Evolutionary conservation across 2,329 filamentous ascomycete genomes (phyloP).

Genomic region (Colletotrichum neosansevieriae): DNA sequence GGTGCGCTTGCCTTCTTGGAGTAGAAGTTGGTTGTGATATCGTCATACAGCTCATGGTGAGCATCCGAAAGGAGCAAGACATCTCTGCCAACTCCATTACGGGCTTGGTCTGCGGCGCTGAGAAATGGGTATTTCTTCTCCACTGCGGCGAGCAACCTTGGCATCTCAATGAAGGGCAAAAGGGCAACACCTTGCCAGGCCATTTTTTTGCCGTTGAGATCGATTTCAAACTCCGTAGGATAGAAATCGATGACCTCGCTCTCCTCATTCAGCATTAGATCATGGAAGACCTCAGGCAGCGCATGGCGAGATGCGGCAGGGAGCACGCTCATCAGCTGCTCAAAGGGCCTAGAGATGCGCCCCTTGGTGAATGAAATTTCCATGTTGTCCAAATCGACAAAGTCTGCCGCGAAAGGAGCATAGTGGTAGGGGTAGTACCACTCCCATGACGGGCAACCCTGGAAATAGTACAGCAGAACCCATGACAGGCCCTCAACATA

Average conservation of each 20-base stretch:
- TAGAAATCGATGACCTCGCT: conserved; percentile 98
- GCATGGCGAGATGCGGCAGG: conserved; percentile 94
- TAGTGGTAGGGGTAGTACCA: conserved; percentile 99
- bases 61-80: conserved; percentile 86
- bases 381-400: conserved; percentile 84
- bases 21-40: conserved; percentile 88
- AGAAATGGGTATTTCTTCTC: conserved; percentile 84
- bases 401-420: conserved; percentile 96
- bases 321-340: conserved; percentile 98
- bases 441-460: conserved; percentile 97
- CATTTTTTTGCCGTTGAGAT: conserved; percentile 98
- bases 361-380: conserved; percentile 87
- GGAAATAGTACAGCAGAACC: conserved; percentile 97
- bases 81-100: conserved; percentile 85
- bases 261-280: conserved; percentile 87
- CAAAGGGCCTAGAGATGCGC: conserved; percentile 88
- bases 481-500: conserved; percentile 96
- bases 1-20: conserved; percentile 82
- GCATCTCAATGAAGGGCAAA: conserved; percentile 96
- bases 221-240: conserved; percentile 91
- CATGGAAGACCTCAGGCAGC: conserved; percentile 88
- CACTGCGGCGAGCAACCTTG: conserved; percentile 85
- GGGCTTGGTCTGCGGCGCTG: conserved; percentile 78
- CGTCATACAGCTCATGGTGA: conserved; percentile 83
- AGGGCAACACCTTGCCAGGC: conserved; percentile 97